Percentiles rank a stretch among this genome's conserved stretches.
phyloP scores from a whole-genome alignment of 2,329 filamentous ascomycete genomes.

The Fusarium nodosum region DNA sequence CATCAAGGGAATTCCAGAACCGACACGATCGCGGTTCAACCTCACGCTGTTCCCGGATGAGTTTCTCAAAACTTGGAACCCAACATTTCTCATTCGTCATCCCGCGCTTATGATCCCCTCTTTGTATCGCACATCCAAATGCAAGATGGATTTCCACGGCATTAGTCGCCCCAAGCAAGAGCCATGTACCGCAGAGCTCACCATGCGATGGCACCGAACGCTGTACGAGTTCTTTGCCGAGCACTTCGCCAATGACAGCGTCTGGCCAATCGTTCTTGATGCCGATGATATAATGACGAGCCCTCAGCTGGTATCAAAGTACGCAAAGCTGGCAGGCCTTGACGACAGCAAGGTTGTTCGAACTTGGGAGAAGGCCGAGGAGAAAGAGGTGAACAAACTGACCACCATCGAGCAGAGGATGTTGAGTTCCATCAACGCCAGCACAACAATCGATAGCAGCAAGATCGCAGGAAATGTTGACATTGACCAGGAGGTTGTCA shows the following conservation, averaged over 20 bases:
- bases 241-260: slow-evolving; percentile 21
- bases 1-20: neutral
- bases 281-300: slow-evolving; percentile 40
- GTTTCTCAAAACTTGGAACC: slow-evolving; percentile 43
- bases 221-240: slow-evolving; percentile 36
- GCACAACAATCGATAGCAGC: slow-evolving; percentile 16
- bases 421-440: slow-evolving; percentile 37
- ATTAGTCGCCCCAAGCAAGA: slow-evolving; percentile 6
- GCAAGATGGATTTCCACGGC: slow-evolving; percentile 3
- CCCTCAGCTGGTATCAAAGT: slow-evolving; percentile 30
- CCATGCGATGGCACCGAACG: slow-evolving; percentile 29
- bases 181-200: slow-evolving; percentile 23
- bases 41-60: slow-evolving; percentile 41
- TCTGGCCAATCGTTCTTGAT: slow-evolving; percentile 41
- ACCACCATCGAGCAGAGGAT: slow-evolving; percentile 17
- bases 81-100: slow-evolving; percentile 43
- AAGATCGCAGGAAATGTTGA: slow-evolving; percentile 35
- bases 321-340: slow-evolving; percentile 29
- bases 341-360: slow-evolving; percentile 28
- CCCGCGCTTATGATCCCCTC: slow-evolving; percentile 35
- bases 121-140: slow-evolving; percentile 30
- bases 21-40: slow-evolving; percentile 34
- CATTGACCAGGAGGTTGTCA: slow-evolving; percentile 31
- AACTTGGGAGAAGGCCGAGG: slow-evolving; percentile 25
- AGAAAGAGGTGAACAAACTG: slow-evolving; percentile 10